Evolutionary conservation across 305 asterid genomes (phyloP).

Genomic region (Fraxinus platypoda): DNA sequence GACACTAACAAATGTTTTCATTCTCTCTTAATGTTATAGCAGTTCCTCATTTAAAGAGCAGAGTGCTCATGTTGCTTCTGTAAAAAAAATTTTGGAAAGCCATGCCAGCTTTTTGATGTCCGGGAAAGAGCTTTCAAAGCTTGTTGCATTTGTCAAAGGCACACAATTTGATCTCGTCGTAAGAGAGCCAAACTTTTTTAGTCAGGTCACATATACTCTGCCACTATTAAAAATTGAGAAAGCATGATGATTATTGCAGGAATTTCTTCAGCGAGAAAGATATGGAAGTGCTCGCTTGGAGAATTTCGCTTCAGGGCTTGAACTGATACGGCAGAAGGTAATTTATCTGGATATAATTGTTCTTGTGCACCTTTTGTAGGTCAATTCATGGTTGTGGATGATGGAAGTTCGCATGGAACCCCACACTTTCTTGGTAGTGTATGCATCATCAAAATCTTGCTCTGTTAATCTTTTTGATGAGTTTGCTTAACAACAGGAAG

Average conservation of each 20-base stretch:
- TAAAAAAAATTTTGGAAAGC: constrained; percentile 87
- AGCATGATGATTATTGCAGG: constrained; percentile 50
- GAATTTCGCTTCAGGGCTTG: constrained; percentile 91
- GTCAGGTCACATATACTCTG: background rate
- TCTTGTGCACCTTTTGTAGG: background rate
- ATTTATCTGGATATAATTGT: background rate
- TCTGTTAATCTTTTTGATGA: constrained; percentile 1
- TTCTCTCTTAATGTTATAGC: constrained; percentile 29
- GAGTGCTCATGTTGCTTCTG: constrained; percentile 92
- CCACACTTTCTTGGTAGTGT: background rate
- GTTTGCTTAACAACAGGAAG: background rate
- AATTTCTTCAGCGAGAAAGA: constrained; percentile 94
- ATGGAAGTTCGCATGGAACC: background rate
- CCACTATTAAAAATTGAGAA: constrained; percentile 10
- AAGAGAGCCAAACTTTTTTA: constrained; percentile 26
- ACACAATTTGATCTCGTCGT: constrained; percentile 98
- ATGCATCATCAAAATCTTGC: background rate
- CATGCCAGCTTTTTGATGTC: constrained; percentile 98
- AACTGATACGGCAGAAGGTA: constrained; percentile 96
- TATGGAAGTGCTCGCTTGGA: constrained; percentile 90
- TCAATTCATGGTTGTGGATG: constrained; percentile 5
- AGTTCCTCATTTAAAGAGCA: constrained; percentile 89
- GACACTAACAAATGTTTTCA: constrained; percentile 11
- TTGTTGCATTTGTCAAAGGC: constrained; percentile 98
- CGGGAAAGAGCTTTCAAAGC: constrained; percentile 95